phyloP scores from a whole-genome alignment of 2,329 filamentous ascomycete species.

The Cercospora sesami region DNA sequence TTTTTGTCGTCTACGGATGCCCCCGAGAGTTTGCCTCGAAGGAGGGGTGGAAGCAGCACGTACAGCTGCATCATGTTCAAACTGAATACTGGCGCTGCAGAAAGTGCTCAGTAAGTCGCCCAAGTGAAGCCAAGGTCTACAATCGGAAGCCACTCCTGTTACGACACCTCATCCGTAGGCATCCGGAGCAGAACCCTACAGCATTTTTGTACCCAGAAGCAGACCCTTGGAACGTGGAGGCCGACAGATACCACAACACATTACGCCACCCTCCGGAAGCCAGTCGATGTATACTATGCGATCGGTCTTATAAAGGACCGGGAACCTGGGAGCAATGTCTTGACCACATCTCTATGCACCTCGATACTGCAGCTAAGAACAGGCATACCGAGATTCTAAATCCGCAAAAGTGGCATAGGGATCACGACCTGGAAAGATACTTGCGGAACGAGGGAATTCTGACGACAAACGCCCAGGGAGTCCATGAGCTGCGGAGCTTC shows the following conservation, averaged over 20 bases:
- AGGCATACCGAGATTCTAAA: conserved; percentile 31
- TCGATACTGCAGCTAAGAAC: conserved; percentile 59
- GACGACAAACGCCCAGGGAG: too few species aligned
- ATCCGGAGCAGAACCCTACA: too few species aligned
- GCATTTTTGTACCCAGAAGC: too few species aligned
- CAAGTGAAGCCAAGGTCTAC: too few species aligned
- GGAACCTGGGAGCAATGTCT: conserved; percentile 77
- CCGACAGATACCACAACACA: conserved; percentile 49
- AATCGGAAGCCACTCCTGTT: too few species aligned
- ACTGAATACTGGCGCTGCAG: conserved; percentile 75
- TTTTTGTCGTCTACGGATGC: conserved; percentile 78
- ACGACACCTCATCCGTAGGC: too few species aligned
- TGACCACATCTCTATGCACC: conserved; percentile 82
- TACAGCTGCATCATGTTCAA: conserved; percentile 75
- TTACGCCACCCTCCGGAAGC: conserved; percentile 62
- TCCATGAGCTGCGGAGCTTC: too few species aligned
- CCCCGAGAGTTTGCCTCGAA: conserved; percentile 71
- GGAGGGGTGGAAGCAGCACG: conserved; percentile 95
- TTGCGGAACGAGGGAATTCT: too few species aligned
- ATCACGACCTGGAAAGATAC: too few species aligned
- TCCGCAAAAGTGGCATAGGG: conserved; percentile 39
- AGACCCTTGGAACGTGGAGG: too few species aligned
- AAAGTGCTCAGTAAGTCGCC: too few species aligned
- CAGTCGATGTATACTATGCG: conserved; percentile 67
- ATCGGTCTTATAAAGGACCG: conserved; percentile 60